phyloP scores from a whole-genome alignment of 192 early-diverging fungal genomes.

The Coemansia sp. region DNA sequence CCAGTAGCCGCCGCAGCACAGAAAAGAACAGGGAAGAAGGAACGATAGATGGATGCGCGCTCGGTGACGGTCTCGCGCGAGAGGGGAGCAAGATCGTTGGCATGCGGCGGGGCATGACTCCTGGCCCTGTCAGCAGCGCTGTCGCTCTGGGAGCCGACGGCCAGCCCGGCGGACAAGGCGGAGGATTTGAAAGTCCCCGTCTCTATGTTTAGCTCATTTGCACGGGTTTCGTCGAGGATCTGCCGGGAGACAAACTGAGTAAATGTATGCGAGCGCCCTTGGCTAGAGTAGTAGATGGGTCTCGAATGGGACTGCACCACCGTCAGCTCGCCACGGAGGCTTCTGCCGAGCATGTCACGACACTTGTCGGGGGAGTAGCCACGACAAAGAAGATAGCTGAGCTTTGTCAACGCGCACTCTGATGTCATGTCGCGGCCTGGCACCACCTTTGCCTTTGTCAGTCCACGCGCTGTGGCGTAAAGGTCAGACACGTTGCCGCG shows the following conservation, averaged over 20 bases:
- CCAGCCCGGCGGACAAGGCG: background rate
- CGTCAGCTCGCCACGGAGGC: conserved; percentile 93
- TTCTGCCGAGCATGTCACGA: conserved; percentile 78
- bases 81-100: conserved; percentile 9
- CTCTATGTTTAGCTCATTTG: conserved; percentile 45
- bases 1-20: conserved; percentile 85
- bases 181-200: conserved; percentile 12
- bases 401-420: conserved; percentile 94
- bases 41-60: conserved; percentile 70
- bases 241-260: conserved; percentile 55
- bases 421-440: conserved; percentile 95
- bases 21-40: conserved; percentile 80
- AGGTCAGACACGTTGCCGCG: conserved; percentile 84
- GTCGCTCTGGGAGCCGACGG: background rate
- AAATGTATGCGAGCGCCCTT: conserved; percentile 43
- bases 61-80: conserved; percentile 56
- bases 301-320: conserved; percentile 48
- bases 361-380: conserved; percentile 65
- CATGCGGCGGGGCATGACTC: background rate
- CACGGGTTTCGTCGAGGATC: conserved; percentile 51
- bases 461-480: conserved; percentile 88
- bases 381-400: conserved; percentile 88
- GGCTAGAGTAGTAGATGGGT: conserved; percentile 45
- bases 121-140: background rate
- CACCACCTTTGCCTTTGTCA: conserved; percentile 79